phyloP scores from a whole-genome alignment of 2,329 filamentous ascomycete species.

The Lasiodiplodia sp. region DNA sequence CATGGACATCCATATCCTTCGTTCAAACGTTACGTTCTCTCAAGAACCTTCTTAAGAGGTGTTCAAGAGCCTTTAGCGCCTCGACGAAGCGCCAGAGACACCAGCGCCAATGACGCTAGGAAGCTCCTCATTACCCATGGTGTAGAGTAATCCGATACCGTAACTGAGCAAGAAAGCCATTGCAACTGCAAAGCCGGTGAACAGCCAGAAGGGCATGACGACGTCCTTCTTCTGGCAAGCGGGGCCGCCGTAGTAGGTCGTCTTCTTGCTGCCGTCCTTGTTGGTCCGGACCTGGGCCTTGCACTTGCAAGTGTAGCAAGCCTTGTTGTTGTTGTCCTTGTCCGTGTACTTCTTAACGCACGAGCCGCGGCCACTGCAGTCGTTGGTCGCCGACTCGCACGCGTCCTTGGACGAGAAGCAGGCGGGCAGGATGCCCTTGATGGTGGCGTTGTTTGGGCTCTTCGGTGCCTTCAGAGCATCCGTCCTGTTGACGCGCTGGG shows the following conservation, averaged over 20 bases:
- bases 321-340: constrained; percentile 51
- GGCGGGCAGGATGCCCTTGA: constrained; percentile 66
- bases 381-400: constrained; percentile 74
- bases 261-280: constrained; percentile 62
- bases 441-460: constrained; percentile 35
- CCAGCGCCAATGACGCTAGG: constrained; percentile 97
- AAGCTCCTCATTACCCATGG: constrained; percentile 84
- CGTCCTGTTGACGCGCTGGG: constrained; percentile 37
- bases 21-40: background rate
- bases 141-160: constrained; percentile 79
- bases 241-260: constrained; percentile 80
- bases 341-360: constrained; percentile 73
- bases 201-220: constrained; percentile 86
- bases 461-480: constrained; percentile 36
- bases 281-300: constrained; percentile 62
- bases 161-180: constrained; percentile 73
- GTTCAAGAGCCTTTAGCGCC: constrained; percentile 43
- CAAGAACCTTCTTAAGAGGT: background rate
- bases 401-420: constrained; percentile 77
- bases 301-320: constrained; percentile 85
- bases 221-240: constrained; percentile 93
- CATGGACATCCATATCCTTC: background rate
- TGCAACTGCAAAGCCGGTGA: constrained; percentile 75
- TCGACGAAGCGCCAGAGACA: constrained; percentile 71
- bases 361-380: constrained; percentile 81